These are phyloP conservation scores for Yarrowia bubula DNA, from an alignment of 805 yeast species.

Conservation along the genomic window DNA sequence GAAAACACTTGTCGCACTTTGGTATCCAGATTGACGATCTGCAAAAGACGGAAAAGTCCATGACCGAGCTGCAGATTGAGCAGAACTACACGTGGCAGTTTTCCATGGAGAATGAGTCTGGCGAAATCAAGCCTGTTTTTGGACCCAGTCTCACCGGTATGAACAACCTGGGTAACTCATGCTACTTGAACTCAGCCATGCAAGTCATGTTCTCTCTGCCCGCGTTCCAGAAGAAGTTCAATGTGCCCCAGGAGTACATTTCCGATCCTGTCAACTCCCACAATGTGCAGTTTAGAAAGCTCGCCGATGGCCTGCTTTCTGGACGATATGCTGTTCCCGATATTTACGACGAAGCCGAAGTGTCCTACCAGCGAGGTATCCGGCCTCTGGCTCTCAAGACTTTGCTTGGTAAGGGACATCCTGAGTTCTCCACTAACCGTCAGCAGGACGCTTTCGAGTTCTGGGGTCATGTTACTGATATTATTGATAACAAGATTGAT, in stretches of 20 bases:
- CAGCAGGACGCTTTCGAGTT: conserved; percentile 98
- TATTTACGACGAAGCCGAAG: conserved; percentile 35
- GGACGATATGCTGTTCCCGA: conserved; percentile 68
- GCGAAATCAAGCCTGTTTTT: conserved; percentile 61
- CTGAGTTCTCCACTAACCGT: conserved; percentile 78
- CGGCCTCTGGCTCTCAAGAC: conserved; percentile 74
- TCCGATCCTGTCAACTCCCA: conserved; percentile 62
- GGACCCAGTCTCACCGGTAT: conserved; percentile 83
- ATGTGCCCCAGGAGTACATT: conserved; percentile 30
- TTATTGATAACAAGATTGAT: conserved; percentile 44
- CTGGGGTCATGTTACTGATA: conserved; percentile 62
- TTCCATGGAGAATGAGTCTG: conserved; percentile 68
- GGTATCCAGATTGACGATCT: conserved; percentile 61
- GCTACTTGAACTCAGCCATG: conserved; percentile 79
- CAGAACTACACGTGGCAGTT: conserved; percentile 95
- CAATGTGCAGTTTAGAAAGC: conserved; percentile 70
- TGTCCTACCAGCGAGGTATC: conserved; percentile 65
- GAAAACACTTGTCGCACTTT: conserved; percentile 50
- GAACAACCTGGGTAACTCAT: conserved; percentile 87
- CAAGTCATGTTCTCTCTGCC: conserved; percentile 60
- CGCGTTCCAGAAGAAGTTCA: conserved; percentile 38
- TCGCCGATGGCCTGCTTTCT: conserved; percentile 73
- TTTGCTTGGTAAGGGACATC: conserved; percentile 71
- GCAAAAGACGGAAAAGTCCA: conserved; percentile 78
- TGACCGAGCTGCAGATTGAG: conserved; percentile 87